Percentiles rank a stretch among this genome's conserved stretches.
Conservation (phyloP, 2,329 filamentous ascomycete genomes). For the Beauveria scarabaeidicola region DNA sequence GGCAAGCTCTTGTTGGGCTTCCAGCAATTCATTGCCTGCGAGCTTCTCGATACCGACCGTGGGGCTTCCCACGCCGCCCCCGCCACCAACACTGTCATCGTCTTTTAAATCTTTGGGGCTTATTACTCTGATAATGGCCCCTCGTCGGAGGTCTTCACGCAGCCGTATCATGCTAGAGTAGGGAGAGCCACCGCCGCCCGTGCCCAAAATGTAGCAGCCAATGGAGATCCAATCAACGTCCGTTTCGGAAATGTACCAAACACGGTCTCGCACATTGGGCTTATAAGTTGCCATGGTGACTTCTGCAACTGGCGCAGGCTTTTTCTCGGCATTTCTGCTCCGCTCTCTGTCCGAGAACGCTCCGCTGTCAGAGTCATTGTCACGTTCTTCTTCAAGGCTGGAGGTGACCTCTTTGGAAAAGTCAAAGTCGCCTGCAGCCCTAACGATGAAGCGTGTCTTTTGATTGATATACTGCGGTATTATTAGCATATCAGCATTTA, state of each 20-base stretch:
- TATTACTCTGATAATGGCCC: conserved; percentile 43
- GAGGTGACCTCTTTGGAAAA: conserved; percentile 18
- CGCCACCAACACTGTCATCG: conserved; percentile 44
- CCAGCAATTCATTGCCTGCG: conserved; percentile 45
- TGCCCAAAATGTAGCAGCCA: conserved; percentile 54
- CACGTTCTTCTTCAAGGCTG: neutral
- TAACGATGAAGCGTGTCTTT: conserved; percentile 49
- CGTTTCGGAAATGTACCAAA: conserved; percentile 50
- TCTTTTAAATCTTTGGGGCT: conserved; percentile 41
- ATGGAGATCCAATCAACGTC: conserved; percentile 49
- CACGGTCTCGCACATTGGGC: conserved; percentile 40
- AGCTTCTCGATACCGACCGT: conserved; percentile 54
- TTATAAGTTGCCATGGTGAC: conserved; percentile 34
- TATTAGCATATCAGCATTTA: conserved; percentile 9
- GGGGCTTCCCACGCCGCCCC: conserved; percentile 50
- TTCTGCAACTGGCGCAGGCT: conserved; percentile 14
- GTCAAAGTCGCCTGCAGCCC: conserved; percentile 51
- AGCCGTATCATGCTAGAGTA: conserved; percentile 44
- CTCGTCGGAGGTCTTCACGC: conserved; percentile 40
- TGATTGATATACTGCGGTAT: conserved; percentile 36
- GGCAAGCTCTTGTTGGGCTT: conserved; percentile 44
- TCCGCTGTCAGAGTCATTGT: conserved; percentile 15
- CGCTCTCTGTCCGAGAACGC: conserved; percentile 15
- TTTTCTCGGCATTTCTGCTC: neutral
- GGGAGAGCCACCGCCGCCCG: conserved; percentile 50